These are phyloP conservation scores for Lasiosphaeris hirsuta DNA, from an alignment of 495 filamentous ascomycete species.

Conservation along the genomic window DNA sequence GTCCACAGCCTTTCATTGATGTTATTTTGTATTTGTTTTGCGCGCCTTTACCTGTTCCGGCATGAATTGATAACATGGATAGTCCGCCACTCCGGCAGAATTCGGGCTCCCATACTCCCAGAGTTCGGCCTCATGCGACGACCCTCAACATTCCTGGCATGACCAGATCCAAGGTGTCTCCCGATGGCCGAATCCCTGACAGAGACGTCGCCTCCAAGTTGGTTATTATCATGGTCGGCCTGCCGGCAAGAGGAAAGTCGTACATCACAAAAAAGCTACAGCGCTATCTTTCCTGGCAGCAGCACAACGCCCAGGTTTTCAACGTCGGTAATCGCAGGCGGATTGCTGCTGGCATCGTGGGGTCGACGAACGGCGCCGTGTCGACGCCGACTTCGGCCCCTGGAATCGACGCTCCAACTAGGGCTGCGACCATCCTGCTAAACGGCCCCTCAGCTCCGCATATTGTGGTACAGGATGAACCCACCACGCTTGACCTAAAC, in stretches of 20 bases:
- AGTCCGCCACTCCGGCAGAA: slow-evolving; percentile 56
- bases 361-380: slow-evolving; percentile 20
- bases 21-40: background rate
- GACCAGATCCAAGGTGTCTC: slow-evolving; percentile 89
- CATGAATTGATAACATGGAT: slow-evolving; percentile 20
- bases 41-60: background rate
- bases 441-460: slow-evolving; percentile 37
- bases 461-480: slow-evolving; percentile 31
- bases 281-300: slow-evolving; percentile 93
- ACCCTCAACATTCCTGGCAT: slow-evolving; percentile 83
- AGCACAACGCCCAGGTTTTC: slow-evolving; percentile 93
- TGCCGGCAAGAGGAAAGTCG: slow-evolving; percentile 92
- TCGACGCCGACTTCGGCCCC: slow-evolving; percentile 22
- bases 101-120: slow-evolving; percentile 59
- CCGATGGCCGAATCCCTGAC: slow-evolving; percentile 87
- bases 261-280: slow-evolving; percentile 98
- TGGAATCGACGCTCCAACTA: slow-evolving; percentile 36
- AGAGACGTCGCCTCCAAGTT: slow-evolving; percentile 92
- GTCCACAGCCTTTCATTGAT: background rate
- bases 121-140: slow-evolving; percentile 68
- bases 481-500: slow-evolving; percentile 35
- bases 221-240: slow-evolving; percentile 96
- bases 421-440: slow-evolving; percentile 47
- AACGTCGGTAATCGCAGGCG: slow-evolving; percentile 92
- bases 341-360: slow-evolving; percentile 60